Conservation (phyloP, 2,329 filamentous ascomycete genomes). For the Beauveria australis region DNA sequence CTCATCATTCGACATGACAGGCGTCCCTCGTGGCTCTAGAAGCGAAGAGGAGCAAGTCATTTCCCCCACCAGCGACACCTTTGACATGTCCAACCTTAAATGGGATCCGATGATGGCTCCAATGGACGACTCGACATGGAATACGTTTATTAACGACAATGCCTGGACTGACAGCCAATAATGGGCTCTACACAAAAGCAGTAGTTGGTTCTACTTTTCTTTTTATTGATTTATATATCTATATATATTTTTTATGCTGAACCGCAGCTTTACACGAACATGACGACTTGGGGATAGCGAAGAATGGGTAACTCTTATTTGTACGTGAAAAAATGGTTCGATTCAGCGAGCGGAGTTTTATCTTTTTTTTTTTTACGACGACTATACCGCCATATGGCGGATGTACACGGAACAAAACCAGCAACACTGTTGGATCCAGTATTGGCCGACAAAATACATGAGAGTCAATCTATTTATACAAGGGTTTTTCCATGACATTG, state of each 20-base stretch:
- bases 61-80: neutral
- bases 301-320: neutral
- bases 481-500: too few relatives aligned
- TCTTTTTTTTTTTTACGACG: neutral
- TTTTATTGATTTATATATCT: neutral
- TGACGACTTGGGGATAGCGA: neutral
- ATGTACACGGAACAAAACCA: neutral
- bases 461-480: neutral
- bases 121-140: conserved; percentile 23
- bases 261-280: neutral
- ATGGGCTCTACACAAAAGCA: neutral
- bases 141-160: conserved; percentile 23
- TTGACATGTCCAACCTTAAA: conserved; percentile 7
- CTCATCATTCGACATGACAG: conserved; percentile 2
- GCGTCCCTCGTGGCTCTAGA: neutral
- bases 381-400: neutral
- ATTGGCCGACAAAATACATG: neutral
- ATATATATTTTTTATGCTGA: neutral
- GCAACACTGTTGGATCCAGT: neutral
- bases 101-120: conserved; percentile 12
- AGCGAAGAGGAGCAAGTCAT: conserved; percentile 4
- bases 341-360: neutral
- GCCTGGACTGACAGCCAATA: conserved; percentile 14
- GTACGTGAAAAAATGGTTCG: neutral
- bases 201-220: neutral